These are phyloP conservation scores for Aspergillus intermedius DNA, from an alignment of 2,329 filamentous ascomycete species.

Conservation along the genomic window DNA sequence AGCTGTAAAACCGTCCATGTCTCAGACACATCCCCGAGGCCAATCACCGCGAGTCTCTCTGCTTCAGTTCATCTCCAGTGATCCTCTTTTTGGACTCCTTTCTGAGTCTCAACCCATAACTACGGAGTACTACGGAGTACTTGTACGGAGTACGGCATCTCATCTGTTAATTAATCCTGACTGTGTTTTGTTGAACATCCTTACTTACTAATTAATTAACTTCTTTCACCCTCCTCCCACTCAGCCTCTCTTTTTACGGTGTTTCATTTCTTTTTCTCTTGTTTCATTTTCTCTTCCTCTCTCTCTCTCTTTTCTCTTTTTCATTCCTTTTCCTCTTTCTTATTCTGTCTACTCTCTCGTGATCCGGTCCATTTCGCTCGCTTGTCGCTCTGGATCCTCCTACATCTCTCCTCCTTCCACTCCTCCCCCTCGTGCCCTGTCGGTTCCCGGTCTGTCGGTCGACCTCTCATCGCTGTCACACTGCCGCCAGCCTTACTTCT, in stretches of 20 bases:
- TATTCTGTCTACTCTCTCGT: slow-evolving; percentile 6
- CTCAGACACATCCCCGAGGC: not conserved
- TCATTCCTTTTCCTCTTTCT: slow-evolving; percentile 25
- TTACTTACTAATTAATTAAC: slow-evolving; percentile 5
- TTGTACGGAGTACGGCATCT: not conserved
- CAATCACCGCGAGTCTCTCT: not conserved
- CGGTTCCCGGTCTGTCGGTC: slow-evolving; percentile 9
- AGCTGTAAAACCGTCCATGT: slow-evolving; percentile 1
- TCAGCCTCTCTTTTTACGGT: not conserved
- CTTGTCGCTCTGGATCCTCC: slow-evolving; percentile 17
- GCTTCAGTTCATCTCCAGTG: not conserved
- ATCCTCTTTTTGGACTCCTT: not conserved
- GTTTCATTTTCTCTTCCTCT: slow-evolving; percentile 1
- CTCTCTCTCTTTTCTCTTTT: not conserved
- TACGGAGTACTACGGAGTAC: too few relatives aligned
- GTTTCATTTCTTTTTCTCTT: slow-evolving; percentile 2
- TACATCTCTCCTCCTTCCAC: slow-evolving; percentile 8
- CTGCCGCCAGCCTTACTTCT: slow-evolving; percentile 20
- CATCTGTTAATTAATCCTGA: not conserved
- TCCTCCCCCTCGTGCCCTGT: slow-evolving; percentile 6
- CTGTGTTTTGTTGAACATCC: not conserved
- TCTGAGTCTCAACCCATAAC: not conserved
- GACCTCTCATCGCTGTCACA: slow-evolving; percentile 18
- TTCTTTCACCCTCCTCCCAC: slow-evolving; percentile 8
- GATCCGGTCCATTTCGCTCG: slow-evolving; percentile 17